phyloP scores from a whole-genome alignment of 169 alveolate species.

The Babesia caballi region DNA sequence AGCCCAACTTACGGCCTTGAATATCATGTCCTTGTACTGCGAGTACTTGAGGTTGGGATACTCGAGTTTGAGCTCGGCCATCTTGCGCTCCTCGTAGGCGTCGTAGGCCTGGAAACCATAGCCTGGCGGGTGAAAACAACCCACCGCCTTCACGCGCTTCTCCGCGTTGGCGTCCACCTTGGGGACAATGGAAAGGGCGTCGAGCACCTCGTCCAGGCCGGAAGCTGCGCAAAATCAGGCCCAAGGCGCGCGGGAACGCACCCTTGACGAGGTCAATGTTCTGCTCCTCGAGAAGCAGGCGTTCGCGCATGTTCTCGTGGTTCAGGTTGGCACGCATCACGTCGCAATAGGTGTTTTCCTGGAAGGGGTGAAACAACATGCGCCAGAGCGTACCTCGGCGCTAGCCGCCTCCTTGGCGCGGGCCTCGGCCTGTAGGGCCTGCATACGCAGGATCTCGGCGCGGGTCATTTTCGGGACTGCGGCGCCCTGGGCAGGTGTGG shows the following conservation, averaged over 20 bases:
- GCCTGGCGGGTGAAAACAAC: not conserved
- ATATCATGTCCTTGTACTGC: slow-evolving; percentile 76
- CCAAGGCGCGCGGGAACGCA: not conserved
- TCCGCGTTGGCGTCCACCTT: slow-evolving; percentile 40
- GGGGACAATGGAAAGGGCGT: slow-evolving; percentile 42
- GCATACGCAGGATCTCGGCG: slow-evolving; percentile 54
- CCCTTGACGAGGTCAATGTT: slow-evolving; percentile 56
- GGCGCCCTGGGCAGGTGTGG: slow-evolving; percentile 13
- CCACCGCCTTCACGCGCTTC: slow-evolving; percentile 56
- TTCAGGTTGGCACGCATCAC: slow-evolving; percentile 30
- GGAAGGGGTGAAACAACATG: too few relatives aligned
- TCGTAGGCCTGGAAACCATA: slow-evolving; percentile 62
- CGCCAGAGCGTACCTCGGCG: slow-evolving; percentile 7
- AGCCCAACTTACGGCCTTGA: slow-evolving; percentile 65
- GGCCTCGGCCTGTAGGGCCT: slow-evolving; percentile 41
- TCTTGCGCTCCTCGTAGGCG: slow-evolving; percentile 68
- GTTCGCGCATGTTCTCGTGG: slow-evolving; percentile 46
- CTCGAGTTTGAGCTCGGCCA: slow-evolving; percentile 71
- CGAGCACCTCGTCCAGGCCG: slow-evolving; percentile 62
- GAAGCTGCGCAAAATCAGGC: slow-evolving; percentile 28
- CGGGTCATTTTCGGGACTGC: slow-evolving; percentile 59
- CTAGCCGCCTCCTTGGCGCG: slow-evolving; percentile 42
- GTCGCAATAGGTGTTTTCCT: slow-evolving; percentile 28
- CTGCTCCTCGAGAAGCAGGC: slow-evolving; percentile 41
- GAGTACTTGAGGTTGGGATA: slow-evolving; percentile 72